These are phyloP conservation scores for Emericellopsis atlantica DNA, from an alignment of 2,329 filamentous ascomycete species.

Conservation along the genomic window DNA sequence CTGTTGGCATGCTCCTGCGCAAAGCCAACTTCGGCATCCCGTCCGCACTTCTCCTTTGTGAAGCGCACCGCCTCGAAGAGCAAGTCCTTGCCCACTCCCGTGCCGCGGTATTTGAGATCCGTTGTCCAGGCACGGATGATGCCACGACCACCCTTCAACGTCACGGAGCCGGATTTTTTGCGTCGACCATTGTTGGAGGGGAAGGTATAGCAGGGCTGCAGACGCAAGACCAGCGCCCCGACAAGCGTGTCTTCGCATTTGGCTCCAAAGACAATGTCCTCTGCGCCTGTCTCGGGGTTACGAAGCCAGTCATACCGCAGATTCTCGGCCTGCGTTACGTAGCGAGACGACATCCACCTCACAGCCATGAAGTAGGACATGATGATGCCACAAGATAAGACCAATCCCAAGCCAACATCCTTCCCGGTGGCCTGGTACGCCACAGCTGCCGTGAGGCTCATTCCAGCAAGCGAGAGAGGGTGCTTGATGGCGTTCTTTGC, in stretches of 20 bases:
- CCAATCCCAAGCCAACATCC: constrained; percentile 42
- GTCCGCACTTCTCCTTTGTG: constrained; percentile 56
- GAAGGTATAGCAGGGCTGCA: constrained; percentile 31
- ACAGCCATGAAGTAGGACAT: constrained; percentile 52
- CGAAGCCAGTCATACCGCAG: constrained; percentile 50
- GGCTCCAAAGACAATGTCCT: constrained; percentile 51
- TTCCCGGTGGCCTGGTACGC: constrained; percentile 30
- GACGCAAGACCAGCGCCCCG: constrained; percentile 56
- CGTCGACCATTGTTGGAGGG: constrained; percentile 7
- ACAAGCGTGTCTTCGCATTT: constrained; percentile 58
- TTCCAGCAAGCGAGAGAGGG: constrained; percentile 36
- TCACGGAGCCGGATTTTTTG: constrained; percentile 18
- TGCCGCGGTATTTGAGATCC: constrained; percentile 51
- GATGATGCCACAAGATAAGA: constrained; percentile 46
- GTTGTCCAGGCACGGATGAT: constrained; percentile 79
- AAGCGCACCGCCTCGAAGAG: constrained; percentile 60
- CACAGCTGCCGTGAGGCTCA: constrained; percentile 28
- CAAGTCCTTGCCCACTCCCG: constrained; percentile 60
- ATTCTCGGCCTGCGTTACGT: constrained; percentile 49
- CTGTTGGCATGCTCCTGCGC: constrained; percentile 69
- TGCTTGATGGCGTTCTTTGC: constrained; percentile 52
- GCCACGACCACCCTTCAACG: constrained; percentile 47
- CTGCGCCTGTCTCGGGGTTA: constrained; percentile 21
- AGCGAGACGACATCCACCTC: constrained; percentile 46
- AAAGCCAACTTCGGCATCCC: constrained; percentile 57